Evolutionary conservation across 129 eudicot genomes (phyloP).

Genomic region (Calendula officinalis): DNA sequence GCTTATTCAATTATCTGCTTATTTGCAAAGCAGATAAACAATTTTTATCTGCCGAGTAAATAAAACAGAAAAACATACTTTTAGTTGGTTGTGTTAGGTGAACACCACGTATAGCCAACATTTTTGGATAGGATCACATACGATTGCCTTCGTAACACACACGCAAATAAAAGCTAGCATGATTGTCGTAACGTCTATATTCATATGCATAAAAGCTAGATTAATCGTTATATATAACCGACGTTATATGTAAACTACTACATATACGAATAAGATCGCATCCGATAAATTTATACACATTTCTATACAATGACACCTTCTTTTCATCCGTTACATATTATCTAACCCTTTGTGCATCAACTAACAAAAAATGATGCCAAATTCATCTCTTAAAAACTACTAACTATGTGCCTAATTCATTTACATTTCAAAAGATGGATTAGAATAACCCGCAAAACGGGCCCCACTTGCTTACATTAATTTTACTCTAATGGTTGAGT

Average conservation of each 20-base stretch:
- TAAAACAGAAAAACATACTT: too few relatives aligned
- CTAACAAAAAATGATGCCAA: constrained; percentile 30
- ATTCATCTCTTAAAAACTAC: constrained; percentile 18
- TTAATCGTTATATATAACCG: too few relatives aligned
- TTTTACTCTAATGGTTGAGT: constrained; percentile 32
- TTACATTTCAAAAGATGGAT: constrained; percentile 20
- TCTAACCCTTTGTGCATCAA: constrained; percentile 2
- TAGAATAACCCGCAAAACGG: not conserved
- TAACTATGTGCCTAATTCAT: constrained; percentile 28
- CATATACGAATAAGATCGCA: constrained; percentile 3
- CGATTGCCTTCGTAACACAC: too few relatives aligned
- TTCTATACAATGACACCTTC: constrained; percentile 22
- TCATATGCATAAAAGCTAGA: too few relatives aligned
- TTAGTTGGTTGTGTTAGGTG: too few relatives aligned
- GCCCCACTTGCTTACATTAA: not conserved
- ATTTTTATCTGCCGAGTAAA: too few relatives aligned
- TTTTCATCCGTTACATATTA: constrained; percentile 8
- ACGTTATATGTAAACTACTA: not conserved
- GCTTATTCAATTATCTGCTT: not conserved
- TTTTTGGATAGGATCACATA: too few relatives aligned
- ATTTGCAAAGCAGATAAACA: too few relatives aligned
- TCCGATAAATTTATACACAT: not conserved
- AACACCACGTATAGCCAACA: too few relatives aligned
- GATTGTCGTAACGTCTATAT: too few relatives aligned
- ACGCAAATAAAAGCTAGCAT: too few relatives aligned